These are phyloP conservation scores for Chalaropsis thielavioides DNA, from an alignment of 2,329 filamentous ascomycete genomes.

Conservation along the genomic window DNA sequence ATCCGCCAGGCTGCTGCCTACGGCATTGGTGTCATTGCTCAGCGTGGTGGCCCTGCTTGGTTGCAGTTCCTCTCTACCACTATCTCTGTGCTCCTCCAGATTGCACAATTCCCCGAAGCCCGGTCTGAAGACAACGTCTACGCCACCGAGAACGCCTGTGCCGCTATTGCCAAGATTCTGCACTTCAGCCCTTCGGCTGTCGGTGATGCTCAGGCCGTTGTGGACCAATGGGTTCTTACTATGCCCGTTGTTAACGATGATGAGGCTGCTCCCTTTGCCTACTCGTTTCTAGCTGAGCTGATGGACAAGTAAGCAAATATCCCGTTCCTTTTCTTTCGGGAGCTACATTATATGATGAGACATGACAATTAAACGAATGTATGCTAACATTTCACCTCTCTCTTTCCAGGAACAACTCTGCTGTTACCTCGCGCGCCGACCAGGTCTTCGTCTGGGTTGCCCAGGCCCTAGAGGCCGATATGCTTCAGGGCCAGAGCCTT, in stretches of 20 bases:
- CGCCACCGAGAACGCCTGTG: slow-evolving; percentile 93
- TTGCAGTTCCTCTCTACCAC: slow-evolving; percentile 71
- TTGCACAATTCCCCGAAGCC: slow-evolving; percentile 65
- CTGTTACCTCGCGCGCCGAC: slow-evolving; percentile 59
- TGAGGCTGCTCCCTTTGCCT: slow-evolving; percentile 91
- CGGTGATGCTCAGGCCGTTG: slow-evolving; percentile 58
- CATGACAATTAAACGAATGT: neutral
- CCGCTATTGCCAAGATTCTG: slow-evolving; percentile 90
- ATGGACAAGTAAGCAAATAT: slow-evolving; percentile 63
- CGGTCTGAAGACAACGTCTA: slow-evolving; percentile 88
- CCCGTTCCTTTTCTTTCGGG: slow-evolving; percentile 21
- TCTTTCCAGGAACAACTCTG: slow-evolving; percentile 60
- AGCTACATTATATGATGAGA: neutral
- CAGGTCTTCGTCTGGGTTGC: slow-evolving; percentile 76
- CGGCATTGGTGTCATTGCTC: slow-evolving; percentile 86
- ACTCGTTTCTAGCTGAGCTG: slow-evolving; percentile 77
- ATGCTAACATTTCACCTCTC: slow-evolving; percentile 1
- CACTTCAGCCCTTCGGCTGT: slow-evolving; percentile 75
- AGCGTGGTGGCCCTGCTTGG: slow-evolving; percentile 79
- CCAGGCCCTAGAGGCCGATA: slow-evolving; percentile 80
- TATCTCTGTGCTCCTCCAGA: slow-evolving; percentile 70
- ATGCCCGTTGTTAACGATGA: slow-evolving; percentile 89
- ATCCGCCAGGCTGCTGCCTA: slow-evolving; percentile 95
- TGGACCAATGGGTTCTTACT: slow-evolving; percentile 78
- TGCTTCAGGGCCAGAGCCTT: slow-evolving; percentile 71